A percentile compares a stretch with the other conserved stretches of the same genome.
Evolutionary conservation across 108 stramenopile species (phyloP).

Genomic region (Skeletonema grethae): DNA sequence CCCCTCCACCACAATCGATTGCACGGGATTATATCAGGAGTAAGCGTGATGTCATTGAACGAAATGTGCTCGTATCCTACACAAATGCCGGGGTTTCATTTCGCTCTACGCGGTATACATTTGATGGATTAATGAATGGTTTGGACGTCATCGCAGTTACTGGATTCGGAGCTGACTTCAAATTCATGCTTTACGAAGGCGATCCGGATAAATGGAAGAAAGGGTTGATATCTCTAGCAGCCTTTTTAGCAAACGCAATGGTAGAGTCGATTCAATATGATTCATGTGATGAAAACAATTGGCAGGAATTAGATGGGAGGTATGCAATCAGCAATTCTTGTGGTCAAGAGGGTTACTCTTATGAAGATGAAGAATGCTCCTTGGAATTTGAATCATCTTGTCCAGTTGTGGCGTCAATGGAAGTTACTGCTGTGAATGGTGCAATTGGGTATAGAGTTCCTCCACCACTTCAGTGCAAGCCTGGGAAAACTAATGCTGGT

Average conservation of each 20-base stretch:
- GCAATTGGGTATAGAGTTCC: conserved; percentile 21
- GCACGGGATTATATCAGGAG: conserved; percentile 8
- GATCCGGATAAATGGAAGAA: conserved; percentile 6
- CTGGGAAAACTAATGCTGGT: conserved; percentile 32
- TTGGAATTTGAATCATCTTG: conserved; percentile 25
- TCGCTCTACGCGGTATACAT: conserved; percentile 29
- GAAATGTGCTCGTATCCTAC: conserved; percentile 29
- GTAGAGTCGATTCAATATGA: conserved; percentile 49
- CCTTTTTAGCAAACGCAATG: conserved; percentile 38
- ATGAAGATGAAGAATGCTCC: conserved; percentile 49
- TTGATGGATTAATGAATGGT: conserved; percentile 17
- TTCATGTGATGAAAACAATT: conserved; percentile 49
- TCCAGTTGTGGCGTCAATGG: conserved; percentile 43
- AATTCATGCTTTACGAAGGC: conserved; percentile 26
- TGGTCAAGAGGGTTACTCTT: conserved; percentile 45
- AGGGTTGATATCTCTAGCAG: conserved; percentile 10
- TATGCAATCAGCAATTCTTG: conserved; percentile 51
- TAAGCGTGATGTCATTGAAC: conserved; percentile 21
- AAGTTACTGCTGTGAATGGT: conserved; percentile 34
- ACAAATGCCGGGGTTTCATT: conserved; percentile 18
- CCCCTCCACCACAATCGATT: background rate
- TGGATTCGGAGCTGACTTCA: conserved; percentile 25
- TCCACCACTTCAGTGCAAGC: conserved; percentile 41
- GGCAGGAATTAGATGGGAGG: conserved; percentile 25
- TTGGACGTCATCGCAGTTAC: conserved; percentile 21